Evolutionary conservation across 2,329 filamentous ascomycete genomes (phyloP).

Genomic region (Seiridium cupressi): DNA sequence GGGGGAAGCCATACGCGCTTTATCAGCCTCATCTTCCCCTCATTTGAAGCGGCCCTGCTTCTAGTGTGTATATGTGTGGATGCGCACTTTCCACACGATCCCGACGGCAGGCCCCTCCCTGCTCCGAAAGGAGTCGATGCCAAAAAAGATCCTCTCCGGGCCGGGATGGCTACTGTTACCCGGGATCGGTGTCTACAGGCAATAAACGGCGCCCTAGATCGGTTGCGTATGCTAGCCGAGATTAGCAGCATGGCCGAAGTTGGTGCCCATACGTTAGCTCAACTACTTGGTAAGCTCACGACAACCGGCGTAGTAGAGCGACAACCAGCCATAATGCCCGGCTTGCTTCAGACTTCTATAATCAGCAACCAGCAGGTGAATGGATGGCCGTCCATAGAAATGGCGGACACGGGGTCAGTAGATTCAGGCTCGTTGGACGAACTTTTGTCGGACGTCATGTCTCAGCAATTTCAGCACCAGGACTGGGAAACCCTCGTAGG

Average conservation of each 20-base stretch:
- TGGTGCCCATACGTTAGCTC: background rate
- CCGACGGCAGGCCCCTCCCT: background rate
- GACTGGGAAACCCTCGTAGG: background rate
- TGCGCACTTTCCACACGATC: background rate
- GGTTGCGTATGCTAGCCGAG: background rate
- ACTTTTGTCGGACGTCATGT: background rate
- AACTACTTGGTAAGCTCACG: background rate
- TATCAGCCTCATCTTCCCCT: constrained; percentile 9
- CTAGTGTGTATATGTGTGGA: constrained; percentile 9
- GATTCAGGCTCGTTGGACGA: background rate
- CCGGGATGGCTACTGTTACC: background rate
- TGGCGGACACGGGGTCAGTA: background rate
- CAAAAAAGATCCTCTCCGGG: background rate
- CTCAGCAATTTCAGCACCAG: background rate
- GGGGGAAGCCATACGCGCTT: constrained; percentile 10
- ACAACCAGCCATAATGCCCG: background rate
- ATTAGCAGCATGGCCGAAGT: background rate
- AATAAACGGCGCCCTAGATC: background rate
- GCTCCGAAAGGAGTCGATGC: background rate
- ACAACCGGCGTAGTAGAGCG: background rate
- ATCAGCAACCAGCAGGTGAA: background rate
- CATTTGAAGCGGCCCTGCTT: constrained; percentile 14
- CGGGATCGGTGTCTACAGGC: background rate
- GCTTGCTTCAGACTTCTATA: background rate
- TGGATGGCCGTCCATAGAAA: background rate